These are phyloP conservation scores for Fusarium chuoi DNA, from an alignment of 2,329 filamentous ascomycete genomes.

Conservation along the genomic window DNA sequence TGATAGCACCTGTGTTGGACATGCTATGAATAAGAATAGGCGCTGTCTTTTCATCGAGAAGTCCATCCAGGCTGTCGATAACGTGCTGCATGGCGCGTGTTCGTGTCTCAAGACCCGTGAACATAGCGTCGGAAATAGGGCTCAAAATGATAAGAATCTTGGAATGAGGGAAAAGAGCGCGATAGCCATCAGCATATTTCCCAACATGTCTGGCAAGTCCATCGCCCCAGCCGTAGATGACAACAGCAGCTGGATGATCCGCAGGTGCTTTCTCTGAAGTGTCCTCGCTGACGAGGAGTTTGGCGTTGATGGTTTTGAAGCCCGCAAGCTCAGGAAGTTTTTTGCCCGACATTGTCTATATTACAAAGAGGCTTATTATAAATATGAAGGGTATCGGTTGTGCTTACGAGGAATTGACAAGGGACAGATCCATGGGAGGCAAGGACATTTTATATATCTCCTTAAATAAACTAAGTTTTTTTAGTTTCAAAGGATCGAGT, in stretches of 20 bases:
- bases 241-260: slow-evolving; percentile 56
- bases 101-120: slow-evolving; percentile 55
- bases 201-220: slow-evolving; percentile 63
- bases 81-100: slow-evolving; percentile 58
- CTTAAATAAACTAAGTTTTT: neutral
- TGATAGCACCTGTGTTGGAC: slow-evolving; percentile 69
- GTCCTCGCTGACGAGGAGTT: slow-evolving; percentile 57
- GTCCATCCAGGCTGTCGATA: slow-evolving; percentile 46
- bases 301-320: slow-evolving; percentile 59
- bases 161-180: slow-evolving; percentile 60
- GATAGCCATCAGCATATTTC: slow-evolving; percentile 66
- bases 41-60: slow-evolving; percentile 38
- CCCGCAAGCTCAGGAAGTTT: slow-evolving; percentile 46
- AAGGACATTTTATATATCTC: neutral
- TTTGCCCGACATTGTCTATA: slow-evolving; percentile 28
- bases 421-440: neutral
- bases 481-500: neutral
- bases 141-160: slow-evolving; percentile 63
- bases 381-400: neutral
- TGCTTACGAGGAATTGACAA: neutral
- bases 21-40: slow-evolving; percentile 62
- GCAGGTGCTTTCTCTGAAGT: slow-evolving; percentile 29
- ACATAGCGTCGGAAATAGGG: slow-evolving; percentile 59
- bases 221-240: slow-evolving; percentile 69
- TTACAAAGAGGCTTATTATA: neutral